Base-by-base conservation (phyloP, 129 eudicot species). In the Tagetes erecta region DNA sequence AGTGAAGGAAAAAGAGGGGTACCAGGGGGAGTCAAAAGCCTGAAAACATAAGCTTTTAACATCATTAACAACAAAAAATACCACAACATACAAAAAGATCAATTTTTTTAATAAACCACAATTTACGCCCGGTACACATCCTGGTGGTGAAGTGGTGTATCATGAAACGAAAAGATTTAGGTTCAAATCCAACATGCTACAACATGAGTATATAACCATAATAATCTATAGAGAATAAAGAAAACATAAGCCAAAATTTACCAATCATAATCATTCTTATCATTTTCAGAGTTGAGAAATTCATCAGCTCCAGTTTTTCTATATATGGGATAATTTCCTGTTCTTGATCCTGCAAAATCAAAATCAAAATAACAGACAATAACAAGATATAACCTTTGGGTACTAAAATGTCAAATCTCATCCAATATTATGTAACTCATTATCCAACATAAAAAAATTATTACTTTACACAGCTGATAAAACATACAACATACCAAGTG, bases 201-300 rank as follows among this genome's bases (percentile, higher is more conserved):
- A 57, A 44, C 69, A 60, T 40, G 49, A 71, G 41, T 63, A 71
- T 9, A n/a, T 30, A 62, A 71, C 47, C 64, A 71, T 9, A 62
- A 46, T 70, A 62, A 46, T 70, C 52, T 58, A 49, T 2, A 46
- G 47, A 45, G 37, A 47, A 73, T 49, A 14, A 33, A 47, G 27
- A 50, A 50, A 40, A 64, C 34, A 45, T 11, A 67, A 13, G 70
- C 3, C 47, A 57, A 2, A 40, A 58, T 39, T 87, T 94, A 94
- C 98, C 98, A 94, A 37, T 94, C 98, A 78, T 94, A 94, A 82
- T 94, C 98, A 82, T 90, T 94, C 83, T 94, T 94, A 75, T 94
- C 98, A 50, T 83, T 84, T 58, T 94, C 97, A n/a, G 96, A 86
- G 69, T 86, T 91, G n/a, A 94, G 89, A 55, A 94, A 94, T 38